Conservation (phyloP, 192 early-diverging fungal genomes). For the Backusella westeae region DNA sequence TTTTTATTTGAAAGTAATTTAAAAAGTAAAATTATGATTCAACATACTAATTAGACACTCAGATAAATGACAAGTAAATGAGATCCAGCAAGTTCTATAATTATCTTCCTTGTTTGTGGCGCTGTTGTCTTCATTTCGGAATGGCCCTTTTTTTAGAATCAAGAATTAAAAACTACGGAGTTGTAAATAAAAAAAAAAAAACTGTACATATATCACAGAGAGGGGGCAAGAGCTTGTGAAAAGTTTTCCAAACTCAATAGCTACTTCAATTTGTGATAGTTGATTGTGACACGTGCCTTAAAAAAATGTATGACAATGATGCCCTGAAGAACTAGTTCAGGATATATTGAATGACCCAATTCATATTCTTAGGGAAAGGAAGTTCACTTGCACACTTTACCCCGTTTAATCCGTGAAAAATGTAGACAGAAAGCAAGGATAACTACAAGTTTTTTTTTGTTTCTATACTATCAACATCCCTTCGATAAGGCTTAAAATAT, state of each 20-base stretch:
- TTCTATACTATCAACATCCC: neutral
- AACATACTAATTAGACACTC: neutral
- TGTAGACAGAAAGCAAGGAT: neutral
- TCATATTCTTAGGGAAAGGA: neutral
- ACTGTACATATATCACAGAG: neutral
- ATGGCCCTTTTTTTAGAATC: neutral
- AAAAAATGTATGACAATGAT: neutral
- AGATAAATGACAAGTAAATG: neutral
- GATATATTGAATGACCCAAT: neutral
- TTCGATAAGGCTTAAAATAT: neutral
- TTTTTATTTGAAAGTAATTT: neutral
- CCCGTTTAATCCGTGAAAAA: neutral
- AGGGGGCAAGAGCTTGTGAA: neutral
- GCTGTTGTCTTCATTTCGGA: neutral
- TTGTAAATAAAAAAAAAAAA: neutral
- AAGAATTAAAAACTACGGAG: neutral
- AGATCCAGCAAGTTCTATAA: neutral
- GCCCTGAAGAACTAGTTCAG: neutral
- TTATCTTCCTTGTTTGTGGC: neutral
- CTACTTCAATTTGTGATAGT: neutral
- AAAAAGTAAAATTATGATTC: neutral
- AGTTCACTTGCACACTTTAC: neutral
- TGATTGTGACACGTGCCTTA: neutral
- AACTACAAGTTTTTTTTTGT: neutral
- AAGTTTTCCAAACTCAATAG: neutral